These are phyloP conservation scores for Glaciozyma martinii DNA, from an alignment of 768 basidiomycete species.

Conservation along the genomic window DNA sequence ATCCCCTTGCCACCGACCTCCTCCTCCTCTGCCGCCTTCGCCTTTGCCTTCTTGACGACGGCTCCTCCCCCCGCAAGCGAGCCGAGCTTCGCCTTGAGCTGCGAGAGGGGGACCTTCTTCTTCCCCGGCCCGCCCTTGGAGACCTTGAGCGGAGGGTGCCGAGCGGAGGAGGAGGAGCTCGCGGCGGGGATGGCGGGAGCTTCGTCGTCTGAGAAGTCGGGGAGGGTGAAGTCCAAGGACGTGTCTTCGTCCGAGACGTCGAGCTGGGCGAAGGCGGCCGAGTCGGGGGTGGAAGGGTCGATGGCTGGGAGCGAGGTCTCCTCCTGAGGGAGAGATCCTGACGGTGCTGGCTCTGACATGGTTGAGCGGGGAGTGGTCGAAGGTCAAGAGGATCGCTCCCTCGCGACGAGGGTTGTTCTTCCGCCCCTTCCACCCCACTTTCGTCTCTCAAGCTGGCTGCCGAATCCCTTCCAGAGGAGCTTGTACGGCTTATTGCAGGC, in stretches of 20 bases:
- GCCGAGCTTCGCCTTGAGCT: slow-evolving; percentile 21
- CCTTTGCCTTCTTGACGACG: background rate
- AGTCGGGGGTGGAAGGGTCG: too few species aligned
- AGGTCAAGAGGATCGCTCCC: too few species aligned
- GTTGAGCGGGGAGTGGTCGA: too few species aligned
- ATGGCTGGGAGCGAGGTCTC: too few species aligned
- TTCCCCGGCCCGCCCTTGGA: slow-evolving; percentile 6
- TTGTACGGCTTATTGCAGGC: too few species aligned
- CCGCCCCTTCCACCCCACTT: too few species aligned
- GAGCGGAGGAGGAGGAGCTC: background rate
- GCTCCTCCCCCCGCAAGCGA: background rate
- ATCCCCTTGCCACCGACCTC: slow-evolving; percentile 13
- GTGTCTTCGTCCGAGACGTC: background rate
- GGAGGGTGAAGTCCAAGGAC: slow-evolving; percentile 28
- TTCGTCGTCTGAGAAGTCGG: slow-evolving; percentile 30
- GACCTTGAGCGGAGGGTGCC: background rate
- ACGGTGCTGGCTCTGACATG: too few species aligned
- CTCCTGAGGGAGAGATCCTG: too few species aligned
- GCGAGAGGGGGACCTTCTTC: slow-evolving; percentile 20
- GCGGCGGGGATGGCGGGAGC: background rate
- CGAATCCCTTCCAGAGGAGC: too few species aligned
- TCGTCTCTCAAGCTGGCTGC: too few species aligned
- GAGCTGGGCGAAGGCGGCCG: background rate
- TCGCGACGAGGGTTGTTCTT: too few species aligned
- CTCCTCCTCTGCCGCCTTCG: background rate